phyloP scores from a whole-genome alignment of 164 flowering plant species.

The Tetrastigma voinierianum region DNA sequence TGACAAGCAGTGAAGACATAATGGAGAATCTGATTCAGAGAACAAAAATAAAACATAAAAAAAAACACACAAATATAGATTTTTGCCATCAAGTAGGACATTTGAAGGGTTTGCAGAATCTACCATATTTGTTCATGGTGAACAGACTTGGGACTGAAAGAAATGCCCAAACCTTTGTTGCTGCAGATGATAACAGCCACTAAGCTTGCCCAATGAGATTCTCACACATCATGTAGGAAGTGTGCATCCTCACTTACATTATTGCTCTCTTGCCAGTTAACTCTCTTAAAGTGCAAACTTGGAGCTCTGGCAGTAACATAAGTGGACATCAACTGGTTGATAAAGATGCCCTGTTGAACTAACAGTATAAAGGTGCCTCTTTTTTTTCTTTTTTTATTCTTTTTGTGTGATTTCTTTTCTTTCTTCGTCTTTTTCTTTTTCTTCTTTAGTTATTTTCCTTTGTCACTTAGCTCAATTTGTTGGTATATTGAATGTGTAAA shows the following conservation, averaged over 20 bases:
- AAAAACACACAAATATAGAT: background rate
- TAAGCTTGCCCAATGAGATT: background rate
- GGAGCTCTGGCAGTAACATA: background rate
- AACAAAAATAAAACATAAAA: no score
- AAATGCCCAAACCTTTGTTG: background rate
- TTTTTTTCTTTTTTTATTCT: background rate
- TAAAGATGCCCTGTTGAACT: background rate
- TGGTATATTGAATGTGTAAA: conserved; percentile 13
- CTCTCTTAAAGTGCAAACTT: background rate
- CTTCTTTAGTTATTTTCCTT: conserved; percentile 1
- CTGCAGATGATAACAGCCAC: background rate
- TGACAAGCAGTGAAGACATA: background rate
- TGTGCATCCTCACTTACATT: background rate
- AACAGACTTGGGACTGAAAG: conserved; percentile 3
- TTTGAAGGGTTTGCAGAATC: background rate
- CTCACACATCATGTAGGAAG: background rate
- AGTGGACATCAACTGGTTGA: conserved; percentile 5
- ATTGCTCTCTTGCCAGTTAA: background rate
- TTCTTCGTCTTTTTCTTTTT: conserved; percentile 2
- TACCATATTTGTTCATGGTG: background rate
- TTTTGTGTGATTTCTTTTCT: conserved; percentile 13
- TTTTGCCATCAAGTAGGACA: background rate
- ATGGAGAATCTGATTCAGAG: no score
- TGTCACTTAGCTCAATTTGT: background rate
- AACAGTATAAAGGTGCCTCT: conserved; percentile 3